phyloP scores from a whole-genome alignment of 2,329 filamentous ascomycete species.

The Aureobasidium namibiae region DNA sequence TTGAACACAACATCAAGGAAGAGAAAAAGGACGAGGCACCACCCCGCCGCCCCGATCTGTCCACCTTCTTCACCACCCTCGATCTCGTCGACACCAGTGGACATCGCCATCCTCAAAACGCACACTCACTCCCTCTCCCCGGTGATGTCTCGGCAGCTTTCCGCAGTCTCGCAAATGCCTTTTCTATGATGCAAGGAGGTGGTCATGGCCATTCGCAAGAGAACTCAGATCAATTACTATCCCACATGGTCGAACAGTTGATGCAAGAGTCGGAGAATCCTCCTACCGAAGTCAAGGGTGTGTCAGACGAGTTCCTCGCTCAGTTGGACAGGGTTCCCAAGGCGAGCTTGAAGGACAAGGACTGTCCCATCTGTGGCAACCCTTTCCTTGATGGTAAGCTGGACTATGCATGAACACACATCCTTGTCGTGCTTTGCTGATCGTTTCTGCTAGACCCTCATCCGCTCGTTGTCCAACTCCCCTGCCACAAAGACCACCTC shows the following conservation, averaged over 20 bases:
- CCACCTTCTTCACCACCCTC: constrained; percentile 56
- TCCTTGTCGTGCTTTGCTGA: background rate
- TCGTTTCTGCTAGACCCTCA: constrained; percentile 38
- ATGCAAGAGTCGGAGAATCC: constrained; percentile 50
- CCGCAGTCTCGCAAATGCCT: constrained; percentile 52
- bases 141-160: constrained; percentile 53
- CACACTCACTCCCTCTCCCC: constrained; percentile 52
- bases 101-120: constrained; percentile 41
- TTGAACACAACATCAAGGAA: constrained; percentile 41
- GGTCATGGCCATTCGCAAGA: constrained; percentile 19
- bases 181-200: constrained; percentile 47
- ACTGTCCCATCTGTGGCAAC: constrained; percentile 55
- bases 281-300: constrained; percentile 52
- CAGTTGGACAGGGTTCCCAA: constrained; percentile 52
- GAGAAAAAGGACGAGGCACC: constrained; percentile 25
- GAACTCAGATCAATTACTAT: constrained; percentile 33
- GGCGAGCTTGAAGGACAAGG: constrained; percentile 42
- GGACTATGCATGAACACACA: background rate
- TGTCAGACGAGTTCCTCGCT: constrained; percentile 53
- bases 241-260: constrained; percentile 47
- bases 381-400: constrained; percentile 49
- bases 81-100: constrained; percentile 49
- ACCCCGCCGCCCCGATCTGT: constrained; percentile 53
- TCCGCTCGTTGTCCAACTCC: constrained; percentile 55
- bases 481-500: constrained; percentile 53